Base-by-base conservation (phyloP, 164 flowering plant species). In the Chloranthus sessilifolius region DNA sequence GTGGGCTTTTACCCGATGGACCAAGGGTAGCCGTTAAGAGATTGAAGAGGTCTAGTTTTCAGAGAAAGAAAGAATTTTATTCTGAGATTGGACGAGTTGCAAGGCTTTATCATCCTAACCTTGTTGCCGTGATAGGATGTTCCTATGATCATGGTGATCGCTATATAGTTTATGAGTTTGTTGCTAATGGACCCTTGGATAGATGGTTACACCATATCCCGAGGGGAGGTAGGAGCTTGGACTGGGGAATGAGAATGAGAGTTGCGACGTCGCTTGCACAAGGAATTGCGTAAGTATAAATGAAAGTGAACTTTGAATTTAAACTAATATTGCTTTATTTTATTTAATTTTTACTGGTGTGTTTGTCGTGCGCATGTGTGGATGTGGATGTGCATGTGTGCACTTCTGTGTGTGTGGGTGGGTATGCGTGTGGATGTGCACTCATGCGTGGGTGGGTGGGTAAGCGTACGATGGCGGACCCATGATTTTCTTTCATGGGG, bases 201-300 rank as follows among this genome's bases (percentile, higher is more conserved):
- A 80, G 88, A 63, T 92, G 98, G 98, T 76, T 92, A 9, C 81
- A 92, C 66, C 96, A 88, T 69, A 70, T 83, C 53, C 98, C 92
- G 19, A 76, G 88, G 55, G 90, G 95, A 0, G 96, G 94, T 34
- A 77, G 94, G 63, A 78, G 78, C 69, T 71, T 92, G 74, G 86
- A 88, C 68, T 92, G 98, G 98, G 64, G 78, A 36, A 83, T 79
- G 85, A 83, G 98, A 63, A 79, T 92, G 80, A 85, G 78, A 67
- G 68, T 92, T 55, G 94, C 90, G 25, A 88, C 81, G 23, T 76
- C 83, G 44, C 90, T 92, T 69, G 96, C 98, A 19, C 92, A 88
- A 74, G 98, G 98, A 66, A 92, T 92, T 58, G 98, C 98, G 95
- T 89, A 76, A 20, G 97, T 79, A 27, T 43, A 35, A 15, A 4